Percentiles rank a stretch among this genome's conserved stretches.
These are phyloP conservation scores for Thraustotheca clavata DNA, from an alignment of 352 stramenopile genomes.

Conservation along the genomic window DNA sequence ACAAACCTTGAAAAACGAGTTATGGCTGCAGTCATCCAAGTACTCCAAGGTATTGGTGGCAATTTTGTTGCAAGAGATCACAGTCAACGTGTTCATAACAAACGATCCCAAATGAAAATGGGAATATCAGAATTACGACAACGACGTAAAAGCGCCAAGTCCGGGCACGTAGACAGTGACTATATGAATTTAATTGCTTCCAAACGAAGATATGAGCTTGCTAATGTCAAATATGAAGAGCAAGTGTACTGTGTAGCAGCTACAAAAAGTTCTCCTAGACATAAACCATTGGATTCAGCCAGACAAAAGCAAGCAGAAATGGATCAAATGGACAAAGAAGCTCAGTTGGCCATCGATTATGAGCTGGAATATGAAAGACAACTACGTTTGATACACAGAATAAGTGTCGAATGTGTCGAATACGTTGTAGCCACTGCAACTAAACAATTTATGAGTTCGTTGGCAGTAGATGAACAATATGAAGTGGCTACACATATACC, in stretches of 20 bases:
- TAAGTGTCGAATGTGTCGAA: background rate
- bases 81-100: background rate
- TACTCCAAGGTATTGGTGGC: constrained; percentile 5
- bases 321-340: background rate
- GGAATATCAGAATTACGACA: background rate
- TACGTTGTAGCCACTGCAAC: background rate
- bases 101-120: background rate
- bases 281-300: background rate
- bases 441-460: background rate
- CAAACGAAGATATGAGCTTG: background rate
- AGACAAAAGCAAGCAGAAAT: background rate
- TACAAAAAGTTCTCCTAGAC: no score
- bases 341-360: background rate
- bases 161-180: background rate
- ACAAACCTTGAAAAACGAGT: constrained; percentile 20
- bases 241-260: background rate
- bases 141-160: background rate
- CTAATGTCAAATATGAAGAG: background rate
- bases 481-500: background rate
- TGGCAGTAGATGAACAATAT: background rate
- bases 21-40: constrained; percentile 11
- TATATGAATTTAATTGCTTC: background rate
- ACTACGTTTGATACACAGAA: background rate
- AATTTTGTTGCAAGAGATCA: constrained; percentile 8
- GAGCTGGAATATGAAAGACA: background rate